These are phyloP conservation scores for Alternaria infectoria DNA, from an alignment of 2,329 filamentous ascomycete genomes.

Conservation along the genomic window DNA sequence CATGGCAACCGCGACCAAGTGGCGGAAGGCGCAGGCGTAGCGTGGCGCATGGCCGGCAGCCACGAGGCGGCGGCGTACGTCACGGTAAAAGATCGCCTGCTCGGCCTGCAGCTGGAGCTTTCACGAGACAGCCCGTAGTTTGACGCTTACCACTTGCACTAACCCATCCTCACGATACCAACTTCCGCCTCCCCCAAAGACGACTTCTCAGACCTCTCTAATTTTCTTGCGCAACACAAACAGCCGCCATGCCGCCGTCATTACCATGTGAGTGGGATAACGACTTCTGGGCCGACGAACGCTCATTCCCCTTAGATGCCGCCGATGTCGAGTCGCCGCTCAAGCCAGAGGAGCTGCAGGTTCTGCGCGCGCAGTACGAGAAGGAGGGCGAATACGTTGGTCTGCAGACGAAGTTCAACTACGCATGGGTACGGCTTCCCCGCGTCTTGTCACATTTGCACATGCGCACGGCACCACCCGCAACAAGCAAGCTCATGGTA, in stretches of 20 bases:
- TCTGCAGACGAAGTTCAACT: constrained; percentile 99
- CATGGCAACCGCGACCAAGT: constrained; percentile 39
- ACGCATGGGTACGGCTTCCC: constrained; percentile 78
- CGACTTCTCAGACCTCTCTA: not conserved
- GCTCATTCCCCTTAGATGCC: constrained; percentile 70
- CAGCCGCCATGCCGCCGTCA: constrained; percentile 41
- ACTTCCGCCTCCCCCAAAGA: not conserved
- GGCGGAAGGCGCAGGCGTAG: constrained; percentile 14
- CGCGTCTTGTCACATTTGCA: not conserved
- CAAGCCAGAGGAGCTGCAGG: constrained; percentile 88
- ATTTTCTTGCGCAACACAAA: constrained; percentile 3
- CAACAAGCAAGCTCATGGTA: constrained; percentile 9
- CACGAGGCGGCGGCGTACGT: constrained; percentile 44
- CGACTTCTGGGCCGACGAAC: constrained; percentile 13
- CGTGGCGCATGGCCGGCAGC: constrained; percentile 13
- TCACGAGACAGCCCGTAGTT: constrained; percentile 22
- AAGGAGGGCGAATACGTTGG: constrained; percentile 97
- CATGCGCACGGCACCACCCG: not conserved
- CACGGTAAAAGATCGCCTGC: constrained; percentile 29
- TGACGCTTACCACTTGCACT: constrained; percentile 2
- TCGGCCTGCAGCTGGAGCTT: constrained; percentile 19
- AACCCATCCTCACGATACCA: not conserved
- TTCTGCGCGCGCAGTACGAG: constrained; percentile 91
- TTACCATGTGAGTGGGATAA: constrained; percentile 41
- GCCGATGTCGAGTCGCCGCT: constrained; percentile 96